Evolutionary conservation across 306 rosid genomes (phyloP).

Genomic region (Malus sylvestris): DNA sequence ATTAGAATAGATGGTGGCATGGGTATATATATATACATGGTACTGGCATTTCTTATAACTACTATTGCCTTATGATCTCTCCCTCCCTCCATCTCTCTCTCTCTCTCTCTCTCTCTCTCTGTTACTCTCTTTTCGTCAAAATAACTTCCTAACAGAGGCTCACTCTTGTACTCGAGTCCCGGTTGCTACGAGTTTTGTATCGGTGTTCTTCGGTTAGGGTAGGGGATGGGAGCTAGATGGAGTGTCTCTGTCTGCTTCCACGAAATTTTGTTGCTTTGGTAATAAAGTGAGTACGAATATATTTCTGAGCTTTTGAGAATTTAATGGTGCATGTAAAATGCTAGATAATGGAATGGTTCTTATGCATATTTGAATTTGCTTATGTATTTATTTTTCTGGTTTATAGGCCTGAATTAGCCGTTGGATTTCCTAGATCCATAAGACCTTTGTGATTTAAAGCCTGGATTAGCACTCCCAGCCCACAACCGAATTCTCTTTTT

Average conservation of each 20-base stretch:
- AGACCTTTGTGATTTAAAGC: neutral
- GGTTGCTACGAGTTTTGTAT: constrained; percentile 2
- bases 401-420: neutral
- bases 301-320: neutral
- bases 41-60: constrained; percentile 27
- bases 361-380: neutral
- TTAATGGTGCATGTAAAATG: neutral
- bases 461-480: neutral
- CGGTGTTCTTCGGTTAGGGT: neutral
- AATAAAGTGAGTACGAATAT: neutral
- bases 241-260: neutral
- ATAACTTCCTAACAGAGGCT: neutral
- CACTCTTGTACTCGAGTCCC: neutral
- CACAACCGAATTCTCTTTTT: neutral
- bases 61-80: constrained; percentile 23
- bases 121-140: neutral
- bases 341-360: neutral
- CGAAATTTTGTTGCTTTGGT: constrained; percentile 18
- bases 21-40: constrained; percentile 28
- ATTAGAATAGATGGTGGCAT: constrained; percentile 41
- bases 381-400: neutral
- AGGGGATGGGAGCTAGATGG: neutral
- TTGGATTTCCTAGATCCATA: neutral
- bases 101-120: neutral
- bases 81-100: neutral